Conservation (phyloP, 768 basidiomycete genomes). For the Dendrothele bispora region DNA sequence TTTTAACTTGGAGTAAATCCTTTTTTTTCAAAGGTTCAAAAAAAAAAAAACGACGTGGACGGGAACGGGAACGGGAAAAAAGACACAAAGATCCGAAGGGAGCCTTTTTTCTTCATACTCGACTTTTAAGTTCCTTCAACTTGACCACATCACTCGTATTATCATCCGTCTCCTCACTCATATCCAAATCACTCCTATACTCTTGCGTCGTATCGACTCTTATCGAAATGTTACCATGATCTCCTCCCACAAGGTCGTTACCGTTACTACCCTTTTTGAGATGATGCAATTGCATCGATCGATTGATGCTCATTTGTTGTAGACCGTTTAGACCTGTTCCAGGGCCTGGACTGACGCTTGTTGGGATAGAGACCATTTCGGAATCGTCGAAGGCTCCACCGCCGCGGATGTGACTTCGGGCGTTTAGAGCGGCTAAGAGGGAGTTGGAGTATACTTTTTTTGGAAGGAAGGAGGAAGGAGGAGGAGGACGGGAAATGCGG, state of each 20-base stretch:
- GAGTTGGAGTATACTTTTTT: conserved; percentile 31
- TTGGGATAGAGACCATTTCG: conserved; percentile 7
- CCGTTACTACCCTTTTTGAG: not conserved
- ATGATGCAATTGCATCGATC: not conserved
- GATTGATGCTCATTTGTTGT: not conserved
- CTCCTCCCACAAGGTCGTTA: not conserved
- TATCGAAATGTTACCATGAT: conserved; percentile 3
- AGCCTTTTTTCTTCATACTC: no score
- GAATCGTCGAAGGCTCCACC: not conserved
- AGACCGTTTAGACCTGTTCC: not conserved
- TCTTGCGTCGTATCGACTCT: conserved; percentile 4
- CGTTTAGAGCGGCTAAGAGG: conserved; percentile 16
- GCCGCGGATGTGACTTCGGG: conserved; percentile 1
- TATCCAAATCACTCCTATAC: not conserved
- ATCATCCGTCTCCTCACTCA: not conserved
- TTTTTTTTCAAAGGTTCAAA: no score
- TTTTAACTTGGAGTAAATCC: no score
- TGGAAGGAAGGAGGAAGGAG: not conserved
- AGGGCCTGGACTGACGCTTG: not conserved
- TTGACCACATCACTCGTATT: not conserved
- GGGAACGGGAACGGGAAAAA: no score
- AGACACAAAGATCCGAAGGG: no score
- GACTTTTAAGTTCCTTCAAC: no score
- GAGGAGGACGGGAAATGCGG: not conserved
- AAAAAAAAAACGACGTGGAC: no score